Evolutionary conservation across 495 filamentous ascomycete species (phyloP), one percentile per base, ranked within the genome.

Genomic region (Geopyxis carbonaria): DNA sequence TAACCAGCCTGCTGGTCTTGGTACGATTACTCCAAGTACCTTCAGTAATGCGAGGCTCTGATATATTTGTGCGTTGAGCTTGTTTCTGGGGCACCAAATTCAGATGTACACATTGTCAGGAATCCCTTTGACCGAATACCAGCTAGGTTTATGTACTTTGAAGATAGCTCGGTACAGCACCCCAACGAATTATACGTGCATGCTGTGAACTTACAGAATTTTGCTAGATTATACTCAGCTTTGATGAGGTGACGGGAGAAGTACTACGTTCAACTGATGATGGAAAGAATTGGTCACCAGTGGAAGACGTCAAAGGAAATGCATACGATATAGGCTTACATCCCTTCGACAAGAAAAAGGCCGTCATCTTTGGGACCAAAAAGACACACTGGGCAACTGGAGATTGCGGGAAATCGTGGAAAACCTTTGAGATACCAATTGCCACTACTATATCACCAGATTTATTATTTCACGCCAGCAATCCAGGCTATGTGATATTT

Each of bases 321-420:
- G 69, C 69, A 20, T 51, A 61, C 27, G 61, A 69, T 34, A 63
- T 94, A 22, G 53, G 64, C 40, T 68, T 73, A 59, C 86, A 94
- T 61, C 75, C 78, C 10, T 80, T 70, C 55, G 76, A 94, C 54
- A 64, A 73, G 15, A 61, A 79, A 31, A 69, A 76, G 44, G 89
- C 89, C 7, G 86, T 91, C 44, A 71, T 78, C 36, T 50, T 93
- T 24, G 80, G 79, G 14, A 56, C 53, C 22, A 60, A 66, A n/a
- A 63, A 60, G 14, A 61, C 55, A 29, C 84, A 94, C 60, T 93
- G 75, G 69, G 70, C 77, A 28, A 94, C 89, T 0, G 66, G 66
- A 5, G 73, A 97, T 58, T 67, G 70, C 47, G 89, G 81, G 13
- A 64, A 85, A 58, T 71, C 67, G 4, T 97, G 91, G 91, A 58